A percentile compares a stretch with the other conserved stretches of the same genome.
Evolutionary conservation across 352 stramenopile species (phyloP).

Genomic region (Hyaloperonospora brassicae): DNA sequence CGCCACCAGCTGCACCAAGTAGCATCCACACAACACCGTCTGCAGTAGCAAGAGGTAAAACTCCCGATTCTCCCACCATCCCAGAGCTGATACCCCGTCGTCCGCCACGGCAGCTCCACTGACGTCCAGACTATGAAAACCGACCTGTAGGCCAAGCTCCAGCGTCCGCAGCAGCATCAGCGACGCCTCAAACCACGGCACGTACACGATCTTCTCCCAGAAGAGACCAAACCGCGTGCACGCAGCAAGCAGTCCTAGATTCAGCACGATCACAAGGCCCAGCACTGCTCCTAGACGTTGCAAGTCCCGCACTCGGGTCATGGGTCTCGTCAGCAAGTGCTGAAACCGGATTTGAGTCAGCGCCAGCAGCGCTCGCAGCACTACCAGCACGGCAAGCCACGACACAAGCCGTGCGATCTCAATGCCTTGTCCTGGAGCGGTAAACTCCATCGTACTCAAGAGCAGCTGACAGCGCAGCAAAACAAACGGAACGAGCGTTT

Average conservation of each 20-base stretch:
- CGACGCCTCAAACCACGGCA: conserved; percentile 68
- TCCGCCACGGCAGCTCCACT: conserved; percentile 28
- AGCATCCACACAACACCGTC: conserved; percentile 47
- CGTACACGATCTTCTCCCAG: conserved; percentile 46
- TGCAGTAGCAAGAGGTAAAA: conserved; percentile 59
- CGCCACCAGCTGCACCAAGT: conserved; percentile 59
- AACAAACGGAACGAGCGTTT: conserved; percentile 69
- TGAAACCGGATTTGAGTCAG: conserved; percentile 61
- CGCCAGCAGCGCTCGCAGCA: conserved; percentile 53
- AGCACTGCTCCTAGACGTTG: conserved; percentile 46
- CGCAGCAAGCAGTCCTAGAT: conserved; percentile 33
- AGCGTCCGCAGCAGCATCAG: conserved; percentile 58
- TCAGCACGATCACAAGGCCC: conserved; percentile 28
- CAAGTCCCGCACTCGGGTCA: conserved; percentile 49
- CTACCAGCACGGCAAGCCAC: conserved; percentile 54
- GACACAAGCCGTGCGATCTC: conserved; percentile 47
- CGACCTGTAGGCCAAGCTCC: conserved; percentile 60
- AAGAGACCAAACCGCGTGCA: conserved; percentile 40
- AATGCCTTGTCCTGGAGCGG: conserved; percentile 18
- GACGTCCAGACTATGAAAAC: conserved; percentile 54
- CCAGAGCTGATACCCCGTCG: conserved; percentile 12
- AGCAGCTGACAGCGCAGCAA: conserved; percentile 68
- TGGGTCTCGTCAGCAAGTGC: conserved; percentile 52
- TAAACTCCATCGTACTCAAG: conserved; percentile 52
- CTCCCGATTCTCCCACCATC: conserved; percentile 51